Base-by-base conservation (phyloP, 2,329 filamentous ascomycete species). In the Fusarium torreyae region DNA sequence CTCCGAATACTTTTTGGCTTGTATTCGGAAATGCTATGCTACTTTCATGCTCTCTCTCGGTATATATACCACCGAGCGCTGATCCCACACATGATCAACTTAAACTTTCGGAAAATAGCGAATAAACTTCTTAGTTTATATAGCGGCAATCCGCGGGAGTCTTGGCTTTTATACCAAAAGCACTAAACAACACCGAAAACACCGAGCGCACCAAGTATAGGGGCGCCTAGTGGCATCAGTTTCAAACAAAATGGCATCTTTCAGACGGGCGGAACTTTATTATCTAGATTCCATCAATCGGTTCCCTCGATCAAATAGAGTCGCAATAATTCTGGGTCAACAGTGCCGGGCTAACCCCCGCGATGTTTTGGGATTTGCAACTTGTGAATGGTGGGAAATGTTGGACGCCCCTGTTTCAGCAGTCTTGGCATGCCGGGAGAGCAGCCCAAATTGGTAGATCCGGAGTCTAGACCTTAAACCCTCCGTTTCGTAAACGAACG, bases 351-450 rank as follows among this genome's bases (percentile, higher is more conserved):
- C 42, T 43, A 24, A 33, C 49, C 56, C 56, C 26, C 42, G 42
- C 5, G 4, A 4, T 0, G 24, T 26, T 22, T 22, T 3, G 18
- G 46, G 39, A 18, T 24, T 26, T 20, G 13, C 31, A 13, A 3
- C 13, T 18, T 31, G 1, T 63, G 13, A 69, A 17, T 69, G 66
- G 66, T 57, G 66, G 66, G 63, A 70, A 72, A 71, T 50, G 15
- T 24, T n/a, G 5, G 4, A 10, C 7, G 63, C 34, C 55, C 59
- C 22, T 50, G 65, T 61, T 51, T 40, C 45, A 55, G 20, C 20
- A n/a, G 34, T 42, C 28, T 24, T 54, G 39, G 45, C 36, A 48
- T 31, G 10, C 24, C 31, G 58, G 53, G 70, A 38, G 48, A 48
- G 17, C 11, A 33, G 2, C 22, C 59, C 20, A 49, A 71, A 59